These are phyloP conservation scores for Teunomyces gatunensis DNA, from an alignment of 805 yeast species.

Conservation along the genomic window DNA sequence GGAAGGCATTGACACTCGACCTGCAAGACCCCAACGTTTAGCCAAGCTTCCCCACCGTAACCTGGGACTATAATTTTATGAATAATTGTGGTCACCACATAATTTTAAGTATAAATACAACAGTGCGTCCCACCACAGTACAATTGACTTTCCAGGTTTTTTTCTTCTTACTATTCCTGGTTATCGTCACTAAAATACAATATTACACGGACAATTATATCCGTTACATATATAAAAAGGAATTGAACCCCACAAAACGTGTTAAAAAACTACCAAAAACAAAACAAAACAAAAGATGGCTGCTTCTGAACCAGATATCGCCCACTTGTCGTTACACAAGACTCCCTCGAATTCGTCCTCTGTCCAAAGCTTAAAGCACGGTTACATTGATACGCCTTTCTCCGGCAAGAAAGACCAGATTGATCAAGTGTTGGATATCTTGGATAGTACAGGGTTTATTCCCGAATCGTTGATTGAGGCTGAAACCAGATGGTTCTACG, in stretches of 20 bases:
- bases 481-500: constrained; percentile 89
- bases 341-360: constrained; percentile 31
- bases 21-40: neutral
- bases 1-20: neutral
- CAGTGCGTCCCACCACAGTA: neutral
- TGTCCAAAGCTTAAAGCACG: constrained; percentile 39
- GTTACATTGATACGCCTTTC: constrained; percentile 74
- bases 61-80: neutral
- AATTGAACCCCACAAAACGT: neutral
- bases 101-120: neutral
- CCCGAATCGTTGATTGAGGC: constrained; percentile 83
- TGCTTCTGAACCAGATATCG: constrained; percentile 16
- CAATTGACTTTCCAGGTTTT: no score
- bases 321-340: constrained; percentile 22
- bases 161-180: neutral
- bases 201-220: neutral
- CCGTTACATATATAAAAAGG: neutral
- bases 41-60: constrained; percentile 4
- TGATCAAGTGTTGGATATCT: constrained; percentile 73
- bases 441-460: constrained; percentile 82
- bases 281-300: constrained; percentile 1
- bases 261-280: neutral
- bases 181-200: neutral
- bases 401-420: constrained; percentile 79
- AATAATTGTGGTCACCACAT: neutral